A percentile compares a stretch with the other conserved stretches of the same genome.
Evolutionary conservation across 257 asterid species (phyloP).

Genomic region (Nicotiana benthamiana): DNA sequence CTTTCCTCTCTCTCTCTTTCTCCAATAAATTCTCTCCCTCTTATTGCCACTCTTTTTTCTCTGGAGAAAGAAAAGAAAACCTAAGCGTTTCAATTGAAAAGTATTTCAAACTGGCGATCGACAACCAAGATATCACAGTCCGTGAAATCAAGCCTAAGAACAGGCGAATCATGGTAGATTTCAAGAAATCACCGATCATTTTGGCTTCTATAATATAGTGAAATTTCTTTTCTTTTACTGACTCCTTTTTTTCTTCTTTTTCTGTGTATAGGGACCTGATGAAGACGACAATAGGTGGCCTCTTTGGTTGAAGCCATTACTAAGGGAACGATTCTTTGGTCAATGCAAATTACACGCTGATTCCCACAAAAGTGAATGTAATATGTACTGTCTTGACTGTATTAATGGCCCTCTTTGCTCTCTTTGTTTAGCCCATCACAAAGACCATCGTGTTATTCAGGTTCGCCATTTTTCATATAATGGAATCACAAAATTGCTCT

Average conservation of each 20-base stretch:
- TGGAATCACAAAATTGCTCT: background rate
- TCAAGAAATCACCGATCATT: background rate
- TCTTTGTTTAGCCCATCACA: conserved; percentile 15
- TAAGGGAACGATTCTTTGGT: conserved; percentile 13
- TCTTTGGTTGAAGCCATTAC: conserved; percentile 10
- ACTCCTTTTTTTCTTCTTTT: background rate
- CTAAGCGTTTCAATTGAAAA: conserved; percentile 13
- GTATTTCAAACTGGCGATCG: conserved; percentile 76
- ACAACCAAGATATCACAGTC: conserved; percentile 42
- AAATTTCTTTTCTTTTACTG: background rate
- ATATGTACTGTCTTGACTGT: conserved; percentile 22
- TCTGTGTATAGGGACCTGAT: conserved; percentile 7
- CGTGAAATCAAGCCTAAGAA: conserved; percentile 64
- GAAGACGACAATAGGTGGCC: conserved; percentile 18
- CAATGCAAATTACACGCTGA: conserved; percentile 15
- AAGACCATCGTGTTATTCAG: conserved; percentile 18
- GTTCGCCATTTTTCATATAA: background rate
- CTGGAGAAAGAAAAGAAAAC: background rate
- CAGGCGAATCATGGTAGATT: conserved; percentile 71
- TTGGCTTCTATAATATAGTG: background rate
- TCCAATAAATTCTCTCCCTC: background rate
- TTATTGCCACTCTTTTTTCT: background rate
- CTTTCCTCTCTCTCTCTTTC: background rate
- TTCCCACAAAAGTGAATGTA: conserved; percentile 22
- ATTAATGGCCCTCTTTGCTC: conserved; percentile 16